A percentile compares a stretch with the other conserved stretches of the same genome.
These are phyloP conservation scores for Kodamaea fukazawae DNA, from an alignment of 805 yeast genomes.

Conservation along the genomic window DNA sequence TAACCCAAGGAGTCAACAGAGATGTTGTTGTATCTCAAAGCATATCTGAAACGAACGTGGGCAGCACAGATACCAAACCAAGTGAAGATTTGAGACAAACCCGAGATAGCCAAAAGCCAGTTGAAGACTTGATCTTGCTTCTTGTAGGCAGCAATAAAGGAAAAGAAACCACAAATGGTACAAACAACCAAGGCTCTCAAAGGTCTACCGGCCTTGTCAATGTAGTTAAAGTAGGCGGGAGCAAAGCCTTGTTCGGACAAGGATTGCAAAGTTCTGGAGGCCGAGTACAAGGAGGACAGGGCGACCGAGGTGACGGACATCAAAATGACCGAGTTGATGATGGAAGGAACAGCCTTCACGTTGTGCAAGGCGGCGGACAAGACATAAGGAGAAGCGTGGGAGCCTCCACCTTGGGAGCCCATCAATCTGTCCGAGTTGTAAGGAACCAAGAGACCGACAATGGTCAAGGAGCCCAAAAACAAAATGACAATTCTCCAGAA, in stretches of 20 bases:
- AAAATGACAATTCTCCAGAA: slow-evolving; percentile 37
- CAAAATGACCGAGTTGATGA: slow-evolving; percentile 41
- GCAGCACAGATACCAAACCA: slow-evolving; percentile 42
- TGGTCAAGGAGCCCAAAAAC: slow-evolving; percentile 38
- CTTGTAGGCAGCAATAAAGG: slow-evolving; percentile 41
- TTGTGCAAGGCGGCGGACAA: slow-evolving; percentile 42
- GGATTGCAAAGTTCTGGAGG: slow-evolving; percentile 42
- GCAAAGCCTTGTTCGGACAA: slow-evolving; percentile 44
- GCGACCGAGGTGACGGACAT: slow-evolving; percentile 43
- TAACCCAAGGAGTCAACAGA: slow-evolving; percentile 31
- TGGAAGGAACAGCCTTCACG: slow-evolving; percentile 37
- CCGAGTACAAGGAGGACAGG: slow-evolving; percentile 41
- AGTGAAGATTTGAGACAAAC: slow-evolving; percentile 41
- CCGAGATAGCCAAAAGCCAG: slow-evolving; percentile 43
- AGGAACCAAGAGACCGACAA: slow-evolving; percentile 32
- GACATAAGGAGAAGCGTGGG: slow-evolving; percentile 43
- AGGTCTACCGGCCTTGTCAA: slow-evolving; percentile 43
- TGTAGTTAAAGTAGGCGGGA: slow-evolving; percentile 36
- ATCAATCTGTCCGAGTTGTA: slow-evolving; percentile 21
- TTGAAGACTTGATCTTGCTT: slow-evolving; percentile 38
- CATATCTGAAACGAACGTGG: slow-evolving; percentile 40
- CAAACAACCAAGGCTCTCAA: slow-evolving; percentile 34
- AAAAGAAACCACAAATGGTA: slow-evolving; percentile 35
- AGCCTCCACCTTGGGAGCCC: slow-evolving; percentile 27
- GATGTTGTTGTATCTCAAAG: slow-evolving; percentile 31